These are phyloP conservation scores for Kockiozyma suomiensis DNA, from an alignment of 805 yeast genomes.

Conservation along the genomic window DNA sequence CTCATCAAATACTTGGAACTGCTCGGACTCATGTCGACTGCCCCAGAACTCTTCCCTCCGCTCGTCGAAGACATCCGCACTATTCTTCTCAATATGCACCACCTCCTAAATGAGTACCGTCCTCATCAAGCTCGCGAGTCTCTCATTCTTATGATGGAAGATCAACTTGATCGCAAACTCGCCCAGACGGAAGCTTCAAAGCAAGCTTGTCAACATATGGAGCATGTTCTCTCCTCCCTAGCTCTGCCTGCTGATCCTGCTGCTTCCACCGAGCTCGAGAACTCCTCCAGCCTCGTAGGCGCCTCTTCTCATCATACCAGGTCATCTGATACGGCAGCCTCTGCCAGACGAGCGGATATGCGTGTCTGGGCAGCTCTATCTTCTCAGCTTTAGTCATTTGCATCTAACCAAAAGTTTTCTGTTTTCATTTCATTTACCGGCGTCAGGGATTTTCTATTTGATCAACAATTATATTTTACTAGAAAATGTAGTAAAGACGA, in stretches of 20 bases:
- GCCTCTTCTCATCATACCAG: background rate
- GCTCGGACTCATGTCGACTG: slow-evolving; percentile 71
- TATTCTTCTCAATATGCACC: slow-evolving; percentile 86
- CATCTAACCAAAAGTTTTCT: background rate
- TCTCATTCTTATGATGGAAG: slow-evolving; percentile 69
- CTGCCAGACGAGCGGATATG: slow-evolving; percentile 8
- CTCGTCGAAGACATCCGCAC: slow-evolving; percentile 80
- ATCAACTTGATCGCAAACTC: slow-evolving; percentile 66
- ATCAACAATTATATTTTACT: too few relatives aligned
- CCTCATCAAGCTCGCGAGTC: slow-evolving; percentile 95
- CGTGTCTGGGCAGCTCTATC: slow-evolving; percentile 6
- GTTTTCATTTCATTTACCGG: background rate
- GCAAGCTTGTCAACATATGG: slow-evolving; percentile 47
- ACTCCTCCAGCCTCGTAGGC: background rate
- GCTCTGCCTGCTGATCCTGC: background rate
- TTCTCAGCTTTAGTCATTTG: background rate
- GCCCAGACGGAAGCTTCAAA: slow-evolving; percentile 55
- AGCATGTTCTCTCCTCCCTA: slow-evolving; percentile 27
- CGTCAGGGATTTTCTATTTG: too few relatives aligned
- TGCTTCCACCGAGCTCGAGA: background rate
- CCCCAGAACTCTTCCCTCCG: slow-evolving; percentile 63
- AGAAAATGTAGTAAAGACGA: background rate
- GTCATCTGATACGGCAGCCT: background rate
- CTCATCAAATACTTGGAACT: slow-evolving; percentile 80
- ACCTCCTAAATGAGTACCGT: slow-evolving; percentile 84